Percentiles rank a stretch among this genome's conserved stretches.
These are phyloP conservation scores for Cryptococcus sp. DNA, from an alignment of 1,284 basidiomycete species.

Conservation along the genomic window DNA sequence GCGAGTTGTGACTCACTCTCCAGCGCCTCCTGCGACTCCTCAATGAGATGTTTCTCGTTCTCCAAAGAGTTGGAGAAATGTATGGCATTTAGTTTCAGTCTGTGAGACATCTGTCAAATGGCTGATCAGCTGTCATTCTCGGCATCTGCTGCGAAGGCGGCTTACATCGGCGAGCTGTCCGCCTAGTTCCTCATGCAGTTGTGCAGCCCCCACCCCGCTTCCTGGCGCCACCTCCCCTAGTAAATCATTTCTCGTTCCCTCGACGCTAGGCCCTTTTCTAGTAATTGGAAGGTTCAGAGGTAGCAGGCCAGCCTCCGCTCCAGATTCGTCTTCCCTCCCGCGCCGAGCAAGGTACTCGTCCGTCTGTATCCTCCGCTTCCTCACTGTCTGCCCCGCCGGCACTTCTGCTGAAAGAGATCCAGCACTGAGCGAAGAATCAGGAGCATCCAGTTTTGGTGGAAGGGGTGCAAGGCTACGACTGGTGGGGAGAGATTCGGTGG, in stretches of 20 bases:
- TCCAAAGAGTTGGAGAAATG: constrained; percentile 50
- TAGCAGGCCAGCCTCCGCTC: constrained; percentile 33
- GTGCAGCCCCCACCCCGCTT: constrained; percentile 32
- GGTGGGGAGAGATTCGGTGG: neutral
- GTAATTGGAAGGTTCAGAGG: constrained; percentile 21
- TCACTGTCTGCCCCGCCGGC: constrained; percentile 5
- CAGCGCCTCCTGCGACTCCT: constrained; percentile 42
- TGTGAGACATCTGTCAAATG: constrained; percentile 47
- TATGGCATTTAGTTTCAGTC: constrained; percentile 48
- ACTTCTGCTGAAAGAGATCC: neutral
- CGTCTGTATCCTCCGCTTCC: constrained; percentile 4
- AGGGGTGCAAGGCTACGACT: neutral
- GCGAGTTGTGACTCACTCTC: constrained; percentile 36
- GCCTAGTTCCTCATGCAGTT: constrained; percentile 50
- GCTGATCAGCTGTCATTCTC: constrained; percentile 3
- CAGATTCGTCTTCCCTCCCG: constrained; percentile 24
- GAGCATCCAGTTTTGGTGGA: neutral
- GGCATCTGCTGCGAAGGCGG: neutral
- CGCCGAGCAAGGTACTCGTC: constrained; percentile 34
- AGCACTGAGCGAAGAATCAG: neutral
- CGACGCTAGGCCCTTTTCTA: neutral
- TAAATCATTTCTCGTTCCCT: constrained; percentile 21
- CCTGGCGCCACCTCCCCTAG: constrained; percentile 20
- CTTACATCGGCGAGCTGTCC: constrained; percentile 49
- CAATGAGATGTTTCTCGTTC: constrained; percentile 47